Conservation (phyloP, 129 eudicot species). For the Tagetes erecta region DNA sequence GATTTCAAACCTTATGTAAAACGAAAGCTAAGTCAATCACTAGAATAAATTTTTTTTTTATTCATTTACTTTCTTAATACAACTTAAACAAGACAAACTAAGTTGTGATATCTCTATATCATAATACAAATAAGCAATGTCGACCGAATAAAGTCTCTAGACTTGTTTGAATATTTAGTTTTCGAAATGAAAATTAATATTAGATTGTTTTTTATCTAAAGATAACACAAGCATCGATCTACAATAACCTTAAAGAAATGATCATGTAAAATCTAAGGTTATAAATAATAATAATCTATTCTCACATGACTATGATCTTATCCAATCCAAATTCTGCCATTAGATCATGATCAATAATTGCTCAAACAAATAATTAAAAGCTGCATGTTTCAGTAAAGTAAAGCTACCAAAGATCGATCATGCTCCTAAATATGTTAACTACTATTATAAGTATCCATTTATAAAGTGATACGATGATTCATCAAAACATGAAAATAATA, state of each 20-base stretch:
- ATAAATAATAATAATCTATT: conserved; percentile 17
- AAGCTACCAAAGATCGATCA: background rate
- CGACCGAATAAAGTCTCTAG: background rate
- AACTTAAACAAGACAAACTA: no score
- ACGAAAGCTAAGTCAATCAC: no score
- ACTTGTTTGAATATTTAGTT: background rate
- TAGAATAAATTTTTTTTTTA: no score
- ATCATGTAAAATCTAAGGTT: conserved; percentile 4
- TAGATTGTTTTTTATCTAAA: background rate
- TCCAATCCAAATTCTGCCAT: conserved; percentile 37
- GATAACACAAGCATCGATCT: background rate
- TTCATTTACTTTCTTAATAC: no score
- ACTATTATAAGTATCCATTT: background rate
- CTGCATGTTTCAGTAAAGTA: background rate
- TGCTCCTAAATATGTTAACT: background rate
- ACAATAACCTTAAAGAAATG: conserved; percentile 10
- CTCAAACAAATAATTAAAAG: conserved; percentile 11
- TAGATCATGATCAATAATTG: conserved; percentile 27
- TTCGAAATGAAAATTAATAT: background rate
- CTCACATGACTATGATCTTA: conserved; percentile 34
- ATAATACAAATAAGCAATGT: background rate
- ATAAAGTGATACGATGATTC: background rate
- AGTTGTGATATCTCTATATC: no score
- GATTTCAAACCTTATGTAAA: no score
- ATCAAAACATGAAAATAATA: background rate